A percentile compares a stretch with the other conserved stretches of the same genome.
Conservation (phyloP, 306 rosid genomes). For the Cucurbita moschata region DNA sequence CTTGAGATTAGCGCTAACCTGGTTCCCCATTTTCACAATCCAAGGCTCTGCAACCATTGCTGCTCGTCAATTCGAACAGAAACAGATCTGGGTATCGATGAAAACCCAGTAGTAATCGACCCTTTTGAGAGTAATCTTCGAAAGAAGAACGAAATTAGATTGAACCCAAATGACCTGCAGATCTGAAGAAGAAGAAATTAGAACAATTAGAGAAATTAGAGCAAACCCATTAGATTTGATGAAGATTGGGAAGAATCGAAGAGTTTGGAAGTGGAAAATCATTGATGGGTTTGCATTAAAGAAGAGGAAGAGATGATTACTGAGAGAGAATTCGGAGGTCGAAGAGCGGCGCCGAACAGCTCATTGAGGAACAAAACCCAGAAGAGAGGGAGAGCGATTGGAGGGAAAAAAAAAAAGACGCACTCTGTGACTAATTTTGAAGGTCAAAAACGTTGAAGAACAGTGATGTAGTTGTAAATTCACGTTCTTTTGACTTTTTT, state of each 20-base stretch:
- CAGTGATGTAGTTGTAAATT: neutral
- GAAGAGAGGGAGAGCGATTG: neutral
- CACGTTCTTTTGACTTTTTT: neutral
- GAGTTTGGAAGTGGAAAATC: slow-evolving; percentile 6
- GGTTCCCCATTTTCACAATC: slow-evolving; percentile 90
- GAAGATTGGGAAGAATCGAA: neutral
- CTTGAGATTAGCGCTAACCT: slow-evolving; percentile 76
- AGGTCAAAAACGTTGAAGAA: slow-evolving; percentile 1
- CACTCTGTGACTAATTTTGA: neutral
- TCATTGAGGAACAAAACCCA: neutral
- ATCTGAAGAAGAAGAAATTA: neutral
- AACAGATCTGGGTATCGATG: neutral
- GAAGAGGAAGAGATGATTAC: neutral
- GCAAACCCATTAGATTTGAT: neutral
- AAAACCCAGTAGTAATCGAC: neutral
- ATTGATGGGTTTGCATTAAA: neutral
- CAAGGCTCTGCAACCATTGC: slow-evolving; percentile 94
- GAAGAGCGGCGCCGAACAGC: neutral
- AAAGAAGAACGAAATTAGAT: neutral
- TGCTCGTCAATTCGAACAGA: neutral
- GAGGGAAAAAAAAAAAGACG: neutral
- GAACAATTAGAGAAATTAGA: neutral
- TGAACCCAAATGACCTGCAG: neutral
- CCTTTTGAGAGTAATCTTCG: neutral
- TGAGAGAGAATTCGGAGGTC: neutral